phyloP scores from a whole-genome alignment of 169 alveolate genomes.

The Eimeria sp. region DNA sequence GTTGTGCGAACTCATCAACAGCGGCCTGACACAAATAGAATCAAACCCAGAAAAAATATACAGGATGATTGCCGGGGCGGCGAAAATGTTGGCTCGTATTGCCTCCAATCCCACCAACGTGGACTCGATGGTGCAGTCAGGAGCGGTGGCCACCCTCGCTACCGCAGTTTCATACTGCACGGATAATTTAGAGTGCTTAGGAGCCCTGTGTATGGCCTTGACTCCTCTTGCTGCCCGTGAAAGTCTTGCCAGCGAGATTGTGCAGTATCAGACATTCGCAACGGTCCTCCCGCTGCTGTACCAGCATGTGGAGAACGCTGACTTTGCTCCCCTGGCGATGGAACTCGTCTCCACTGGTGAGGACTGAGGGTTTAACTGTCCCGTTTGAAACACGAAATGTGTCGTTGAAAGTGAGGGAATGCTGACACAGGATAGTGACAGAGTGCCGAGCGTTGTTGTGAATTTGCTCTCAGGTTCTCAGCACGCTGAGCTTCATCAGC shows the following conservation, averaged over 20 bases:
- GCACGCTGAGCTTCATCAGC: constrained; percentile 92
- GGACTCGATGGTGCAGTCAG: constrained; percentile 90
- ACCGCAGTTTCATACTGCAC: constrained; percentile 92
- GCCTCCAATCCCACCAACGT: constrained; percentile 93
- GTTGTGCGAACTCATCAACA: constrained; percentile 92
- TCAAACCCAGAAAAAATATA: constrained; percentile 90
- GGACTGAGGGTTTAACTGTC: background rate
- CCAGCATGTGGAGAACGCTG: constrained; percentile 89
- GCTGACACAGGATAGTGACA: background rate
- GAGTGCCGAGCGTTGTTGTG: background rate
- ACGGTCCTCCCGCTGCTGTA: constrained; percentile 92
- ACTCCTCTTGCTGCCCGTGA: constrained; percentile 90
- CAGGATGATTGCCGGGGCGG: constrained; percentile 92
- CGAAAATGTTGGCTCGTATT: constrained; percentile 93
- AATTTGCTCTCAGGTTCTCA: constrained; percentile 88
- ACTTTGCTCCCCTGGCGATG: constrained; percentile 82
- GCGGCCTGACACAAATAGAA: constrained; percentile 90
- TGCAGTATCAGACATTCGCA: constrained; percentile 89
- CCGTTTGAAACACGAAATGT: background rate
- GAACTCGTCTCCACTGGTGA: constrained; percentile 84
- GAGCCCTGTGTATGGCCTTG: constrained; percentile 93
- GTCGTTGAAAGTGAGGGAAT: background rate
- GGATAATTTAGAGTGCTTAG: constrained; percentile 89
- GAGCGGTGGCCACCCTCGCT: constrained; percentile 94
- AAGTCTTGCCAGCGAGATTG: constrained; percentile 87